Percentiles rank a stretch among this genome's conserved stretches.
Evolutionary conservation across 768 basidiomycete species (phyloP).

Genomic region (Amanita exitialis): DNA sequence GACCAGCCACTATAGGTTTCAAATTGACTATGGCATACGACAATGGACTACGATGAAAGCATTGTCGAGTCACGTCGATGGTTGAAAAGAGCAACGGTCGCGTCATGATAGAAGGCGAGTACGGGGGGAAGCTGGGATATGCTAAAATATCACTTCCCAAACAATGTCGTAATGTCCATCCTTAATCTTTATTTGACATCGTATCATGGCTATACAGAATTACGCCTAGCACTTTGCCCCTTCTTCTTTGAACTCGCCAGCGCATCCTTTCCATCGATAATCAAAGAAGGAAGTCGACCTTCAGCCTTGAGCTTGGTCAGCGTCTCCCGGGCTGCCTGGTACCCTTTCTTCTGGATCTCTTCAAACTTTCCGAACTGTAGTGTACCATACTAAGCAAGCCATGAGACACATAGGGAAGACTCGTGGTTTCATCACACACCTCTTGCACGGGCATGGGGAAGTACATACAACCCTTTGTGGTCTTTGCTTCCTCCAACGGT

Average conservation of each 20-base stretch:
- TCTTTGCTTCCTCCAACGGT: slow-evolving; percentile 93
- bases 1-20: slow-evolving; percentile 89
- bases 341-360: slow-evolving; percentile 80
- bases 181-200: too few species aligned
- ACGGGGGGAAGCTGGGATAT: too few species aligned
- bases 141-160: too few species aligned
- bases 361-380: slow-evolving; percentile 85
- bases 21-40: slow-evolving; percentile 89
- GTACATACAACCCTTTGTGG: slow-evolving; percentile 80
- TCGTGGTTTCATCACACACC: slow-evolving; percentile 30
- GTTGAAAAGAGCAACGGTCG: slow-evolving; percentile 57
- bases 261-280: slow-evolving; percentile 49
- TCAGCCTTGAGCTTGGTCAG: slow-evolving; percentile 76
- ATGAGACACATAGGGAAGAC: background rate
- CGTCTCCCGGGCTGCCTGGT: slow-evolving; percentile 59
- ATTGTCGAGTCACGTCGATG: slow-evolving; percentile 69
- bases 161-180: too few species aligned
- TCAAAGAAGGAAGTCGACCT: slow-evolving; percentile 69
- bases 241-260: slow-evolving; percentile 44
- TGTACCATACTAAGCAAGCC: slow-evolving; percentile 62
- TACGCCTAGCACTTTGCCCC: slow-evolving; percentile 69
- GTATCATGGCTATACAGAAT: slow-evolving; percentile 39
- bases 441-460: slow-evolving; percentile 93
- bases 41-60: slow-evolving; percentile 58
- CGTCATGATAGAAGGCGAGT: too few species aligned